These are phyloP conservation scores for Solanum tarapatanum DNA, from an alignment of 257 asterid genomes.

Conservation along the genomic window DNA sequence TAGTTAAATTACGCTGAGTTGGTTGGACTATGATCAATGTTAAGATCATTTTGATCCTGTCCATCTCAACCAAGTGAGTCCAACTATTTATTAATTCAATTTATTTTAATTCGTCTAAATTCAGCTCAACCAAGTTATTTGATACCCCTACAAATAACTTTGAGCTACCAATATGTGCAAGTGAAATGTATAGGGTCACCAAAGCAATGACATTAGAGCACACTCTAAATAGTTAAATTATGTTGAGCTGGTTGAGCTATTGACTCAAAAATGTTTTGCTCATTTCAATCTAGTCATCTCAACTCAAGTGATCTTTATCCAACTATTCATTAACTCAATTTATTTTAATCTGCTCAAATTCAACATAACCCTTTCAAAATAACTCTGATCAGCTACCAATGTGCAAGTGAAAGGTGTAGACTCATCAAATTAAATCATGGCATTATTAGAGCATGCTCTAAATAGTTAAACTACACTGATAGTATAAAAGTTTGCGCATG, in stretches of 20 bases:
- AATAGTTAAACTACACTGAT: neutral
- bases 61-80: neutral
- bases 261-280: neutral
- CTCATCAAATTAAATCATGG: neutral
- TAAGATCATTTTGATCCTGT: too few relatives aligned
- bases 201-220: neutral
- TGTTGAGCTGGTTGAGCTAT: neutral
- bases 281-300: neutral
- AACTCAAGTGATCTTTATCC: too few relatives aligned
- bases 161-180: neutral
- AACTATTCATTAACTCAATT: neutral
- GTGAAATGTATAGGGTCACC: neutral
- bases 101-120: neutral
- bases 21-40: too few relatives aligned
- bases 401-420: neutral
- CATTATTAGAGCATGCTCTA: neutral
- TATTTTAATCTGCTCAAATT: neutral
- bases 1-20: too few relatives aligned
- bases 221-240: too few relatives aligned
- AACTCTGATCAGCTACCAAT: neutral
- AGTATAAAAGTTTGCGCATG: neutral
- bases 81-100: neutral
- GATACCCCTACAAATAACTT: neutral
- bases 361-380: neutral
- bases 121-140: neutral